A percentile compares a stretch with the other conserved stretches of the same genome.
Evolutionary conservation across 2,329 filamentous ascomycete genomes (phyloP).

Genomic region (Periconia macrospinosa): DNA sequence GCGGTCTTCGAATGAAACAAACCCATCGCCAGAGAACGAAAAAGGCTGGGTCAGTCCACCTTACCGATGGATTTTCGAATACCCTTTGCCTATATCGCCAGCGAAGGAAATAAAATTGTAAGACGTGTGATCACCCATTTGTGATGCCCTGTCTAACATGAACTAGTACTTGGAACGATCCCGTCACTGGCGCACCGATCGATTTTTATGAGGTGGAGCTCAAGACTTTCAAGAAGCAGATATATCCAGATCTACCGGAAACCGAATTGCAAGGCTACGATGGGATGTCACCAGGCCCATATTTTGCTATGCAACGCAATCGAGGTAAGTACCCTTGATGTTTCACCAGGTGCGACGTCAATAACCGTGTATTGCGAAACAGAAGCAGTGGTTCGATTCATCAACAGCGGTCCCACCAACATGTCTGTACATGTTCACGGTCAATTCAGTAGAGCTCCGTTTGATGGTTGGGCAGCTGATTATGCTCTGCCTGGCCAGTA

Average conservation of each 20-base stretch:
- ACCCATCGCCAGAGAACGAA: background rate
- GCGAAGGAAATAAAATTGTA: slow-evolving; percentile 48
- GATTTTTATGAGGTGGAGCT: slow-evolving; percentile 54
- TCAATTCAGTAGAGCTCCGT: slow-evolving; percentile 51
- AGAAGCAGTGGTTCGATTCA: slow-evolving; percentile 58
- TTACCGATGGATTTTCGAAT: slow-evolving; percentile 44
- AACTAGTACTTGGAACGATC: slow-evolving; percentile 38
- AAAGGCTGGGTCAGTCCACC: slow-evolving; percentile 35
- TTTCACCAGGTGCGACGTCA: background rate
- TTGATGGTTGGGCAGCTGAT: slow-evolving; percentile 60
- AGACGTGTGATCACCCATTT: slow-evolving; percentile 11
- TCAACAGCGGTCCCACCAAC: slow-evolving; percentile 51
- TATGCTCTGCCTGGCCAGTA: slow-evolving; percentile 55
- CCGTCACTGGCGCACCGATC: slow-evolving; percentile 40
- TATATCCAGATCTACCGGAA: slow-evolving; percentile 47
- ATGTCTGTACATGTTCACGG: slow-evolving; percentile 60
- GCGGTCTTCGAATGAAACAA: background rate
- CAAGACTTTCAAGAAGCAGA: slow-evolving; percentile 43
- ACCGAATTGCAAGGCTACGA: slow-evolving; percentile 55
- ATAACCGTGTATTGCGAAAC: background rate
- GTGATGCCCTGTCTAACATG: slow-evolving; percentile 19
- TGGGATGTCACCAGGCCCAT: slow-evolving; percentile 58
- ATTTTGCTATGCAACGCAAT: slow-evolving; percentile 52
- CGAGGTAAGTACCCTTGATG: slow-evolving; percentile 24
- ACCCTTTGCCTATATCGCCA: slow-evolving; percentile 51